Evolutionary conservation across 2,329 filamentous ascomycete species (phyloP), one percentile per base, ranked within the genome.

Genomic region (Trichoderma endophyticum): DNA sequence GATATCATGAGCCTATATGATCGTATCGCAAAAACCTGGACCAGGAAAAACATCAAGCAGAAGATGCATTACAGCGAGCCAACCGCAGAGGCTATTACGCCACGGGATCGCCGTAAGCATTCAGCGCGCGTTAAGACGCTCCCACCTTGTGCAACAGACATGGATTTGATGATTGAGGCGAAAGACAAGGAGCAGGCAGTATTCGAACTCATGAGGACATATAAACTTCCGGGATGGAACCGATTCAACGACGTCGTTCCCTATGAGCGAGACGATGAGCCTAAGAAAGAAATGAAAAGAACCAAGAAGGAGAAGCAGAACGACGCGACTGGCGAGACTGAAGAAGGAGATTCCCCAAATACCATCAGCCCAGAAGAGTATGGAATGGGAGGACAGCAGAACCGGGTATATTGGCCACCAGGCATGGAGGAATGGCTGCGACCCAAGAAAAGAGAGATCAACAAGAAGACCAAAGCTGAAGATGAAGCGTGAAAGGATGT

Each of bases 91-190:
- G 93, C 94, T 1, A 88, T 97, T 54, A 97, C 94, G 0, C 88
- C 87, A 0, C 87, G 90, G 0, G 92, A 97, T 75, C 86, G 95
- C 32, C 88, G 95, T 72, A 98, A 97, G 81, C 95, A 98, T 78
- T 94, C 90, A 43, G 87, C 93, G 0, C 88, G 95, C 9, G 94
- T 97, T 2, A 86, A 87, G 75, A 92, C 90, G 0, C 82, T 98
- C 1, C 95, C 95, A 1, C 95, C 95, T 0, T 98, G 95, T 77
- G 86, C 90, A 4, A 84, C 89, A 1, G 90, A 92, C 36, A 96
- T 97, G 92, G 95, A 98, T 78, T 85, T 98, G n/a, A 98, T 98
- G 95, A 98, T 98, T 73, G 95, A 98, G 83, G 95, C 95, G 62
- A 98, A 98, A 80, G 95, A 98, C 79, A 98, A 98, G 81, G 95